These are phyloP conservation scores for Jamesozyma lodderae DNA, from an alignment of 805 yeast species.

Conservation along the genomic window DNA sequence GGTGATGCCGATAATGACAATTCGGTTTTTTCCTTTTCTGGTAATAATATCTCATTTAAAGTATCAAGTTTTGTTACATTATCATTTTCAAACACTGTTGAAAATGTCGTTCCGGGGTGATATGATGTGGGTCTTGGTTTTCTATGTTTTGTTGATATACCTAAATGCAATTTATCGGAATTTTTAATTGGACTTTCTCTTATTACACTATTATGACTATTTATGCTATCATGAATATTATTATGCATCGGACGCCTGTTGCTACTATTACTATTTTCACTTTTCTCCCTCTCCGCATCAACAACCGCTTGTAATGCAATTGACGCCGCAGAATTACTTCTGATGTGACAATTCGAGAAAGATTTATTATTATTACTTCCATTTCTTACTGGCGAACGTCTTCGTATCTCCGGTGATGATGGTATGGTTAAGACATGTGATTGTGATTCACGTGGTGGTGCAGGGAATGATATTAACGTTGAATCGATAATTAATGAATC, in stretches of 20 bases:
- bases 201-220: conserved; percentile 18
- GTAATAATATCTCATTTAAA: conserved; percentile 11
- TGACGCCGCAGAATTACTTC: conserved; percentile 48
- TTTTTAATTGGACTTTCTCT: conserved; percentile 3
- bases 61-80: conserved; percentile 1
- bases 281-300: conserved; percentile 40
- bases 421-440: conserved; percentile 48
- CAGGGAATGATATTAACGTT: conserved; percentile 39
- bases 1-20: conserved; percentile 14
- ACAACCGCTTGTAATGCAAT: conserved; percentile 66
- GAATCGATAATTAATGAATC: conserved; percentile 29
- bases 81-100: conserved; percentile 5
- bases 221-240: background rate
- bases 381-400: conserved; percentile 9
- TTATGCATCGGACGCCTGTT: background rate
- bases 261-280: background rate
- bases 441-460: conserved; percentile 63
- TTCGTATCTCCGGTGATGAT: conserved; percentile 24
- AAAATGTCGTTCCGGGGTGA: conserved; percentile 44
- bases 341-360: conserved; percentile 22
- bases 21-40: conserved; percentile 7
- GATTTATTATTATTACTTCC: too few species aligned
- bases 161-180: conserved; percentile 2
- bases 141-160: conserved; percentile 32
- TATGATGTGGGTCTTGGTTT: conserved; percentile 80